Conservation (phyloP, 257 asterid genomes). For the Echites panduratus region DNA sequence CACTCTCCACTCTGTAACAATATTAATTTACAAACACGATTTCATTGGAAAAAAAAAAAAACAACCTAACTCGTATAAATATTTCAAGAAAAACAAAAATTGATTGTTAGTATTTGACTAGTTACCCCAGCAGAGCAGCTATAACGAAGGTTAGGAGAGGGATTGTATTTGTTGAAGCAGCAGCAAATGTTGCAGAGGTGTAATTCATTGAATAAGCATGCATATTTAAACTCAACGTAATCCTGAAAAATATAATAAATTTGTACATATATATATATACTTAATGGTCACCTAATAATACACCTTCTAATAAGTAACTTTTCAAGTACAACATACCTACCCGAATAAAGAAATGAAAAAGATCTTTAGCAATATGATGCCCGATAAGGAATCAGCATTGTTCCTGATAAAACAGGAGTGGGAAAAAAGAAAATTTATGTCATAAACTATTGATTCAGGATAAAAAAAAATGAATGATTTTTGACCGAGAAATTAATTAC, state of each 20-base stretch:
- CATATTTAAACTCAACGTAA: slow-evolving; percentile 38
- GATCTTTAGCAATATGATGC: slow-evolving; percentile 30
- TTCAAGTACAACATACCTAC: slow-evolving; percentile 21
- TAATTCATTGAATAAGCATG: slow-evolving; percentile 29
- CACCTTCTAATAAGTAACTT: neutral
- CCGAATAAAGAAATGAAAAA: slow-evolving; percentile 42
- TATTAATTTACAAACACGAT: too few relatives aligned
- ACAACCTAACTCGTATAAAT: too few relatives aligned
- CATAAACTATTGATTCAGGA: too few relatives aligned
- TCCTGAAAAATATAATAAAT: slow-evolving; percentile 29
- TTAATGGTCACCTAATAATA: too few relatives aligned
- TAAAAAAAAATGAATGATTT: neutral
- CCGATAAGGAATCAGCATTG: slow-evolving; percentile 27
- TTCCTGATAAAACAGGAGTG: slow-evolving; percentile 24
- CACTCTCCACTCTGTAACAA: slow-evolving; percentile 39
- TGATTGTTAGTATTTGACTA: too few relatives aligned
- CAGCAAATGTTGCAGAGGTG: slow-evolving; percentile 50
- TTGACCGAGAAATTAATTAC: too few relatives aligned
- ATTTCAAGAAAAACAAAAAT: too few relatives aligned
- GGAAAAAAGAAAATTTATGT: neutral
- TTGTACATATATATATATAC: neutral
- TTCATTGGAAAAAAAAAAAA: too few relatives aligned
- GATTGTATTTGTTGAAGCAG: slow-evolving; percentile 36
- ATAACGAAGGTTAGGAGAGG: slow-evolving; percentile 47
- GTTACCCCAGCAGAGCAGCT: slow-evolving; percentile 43